Base-by-base conservation (phyloP, 225 moss, liverwort and hornwort species). In the Ulota crispa region DNA sequence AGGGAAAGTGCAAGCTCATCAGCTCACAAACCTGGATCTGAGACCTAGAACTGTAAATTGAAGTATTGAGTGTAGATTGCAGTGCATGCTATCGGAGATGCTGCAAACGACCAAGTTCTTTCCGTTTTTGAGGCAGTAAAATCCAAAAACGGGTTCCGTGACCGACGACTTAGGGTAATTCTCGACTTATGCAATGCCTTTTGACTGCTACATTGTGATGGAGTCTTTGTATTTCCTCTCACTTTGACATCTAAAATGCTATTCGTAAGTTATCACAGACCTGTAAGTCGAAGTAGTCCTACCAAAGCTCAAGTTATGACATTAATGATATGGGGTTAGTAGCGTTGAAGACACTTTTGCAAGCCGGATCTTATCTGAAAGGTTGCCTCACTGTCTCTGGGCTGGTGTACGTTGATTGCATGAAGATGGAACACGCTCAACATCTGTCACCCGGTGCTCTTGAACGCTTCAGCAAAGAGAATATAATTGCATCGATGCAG, bases 81-180 rank as follows among this genome's bases (percentile, higher is more conserved):
- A 80, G 86, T 95, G 66, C 97, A 97, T 88, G 89, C 87, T 9
- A 97, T 97, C 65, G 97, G 97, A 5, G 97, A 97, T 84, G 97
- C 97, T 56, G 95, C 97, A 66, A 83, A 92, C 70, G 97, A 97
- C 81, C 86, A 76, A 75, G 81, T 97, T 85, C 88, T 95, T n/a
- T 87, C 90, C 31, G 81, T 93, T 61, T 92, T 89, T 73, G 91
- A 95, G 53, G 67, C 80, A 60, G 83, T 95, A 26, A 87, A 90
- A 72, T 86, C 87, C 64, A 92, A 78, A 41, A 94, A 95, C 84
- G 95, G 95, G 74, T 87, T 82, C 11, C 92, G 93, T n/a, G 97
- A 97, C 83, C 91, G 97, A 61, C 91, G 97, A 65, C 88, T 97
- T 43, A 88, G 97, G 89, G 94, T 94, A 57, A 72, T 68, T 69